Evolutionary conservation across 2,329 filamentous ascomycete genomes (phyloP), one percentile per base, ranked within the genome.

Genomic region (Arthrobotrys entomopaga): DNA sequence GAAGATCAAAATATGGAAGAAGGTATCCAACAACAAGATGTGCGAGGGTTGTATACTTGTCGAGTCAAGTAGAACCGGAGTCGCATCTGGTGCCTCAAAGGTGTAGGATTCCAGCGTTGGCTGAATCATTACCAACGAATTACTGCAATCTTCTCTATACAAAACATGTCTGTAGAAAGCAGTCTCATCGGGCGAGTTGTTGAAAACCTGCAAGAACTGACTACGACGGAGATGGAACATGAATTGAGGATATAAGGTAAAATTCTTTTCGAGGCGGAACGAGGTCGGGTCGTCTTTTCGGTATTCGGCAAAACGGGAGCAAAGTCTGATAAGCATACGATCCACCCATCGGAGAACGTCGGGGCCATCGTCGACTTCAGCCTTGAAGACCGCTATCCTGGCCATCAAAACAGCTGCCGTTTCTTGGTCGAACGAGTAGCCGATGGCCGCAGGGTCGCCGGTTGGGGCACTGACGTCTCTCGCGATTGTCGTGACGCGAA

Each of bases 1-100:
- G 87, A 98, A 99, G 79, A 99, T 99, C 65, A 99, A 88, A 76
- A 99, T 99, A 82, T 99, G 95, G 87, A 99, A 99, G 85, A 99
- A 99, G 0, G 95, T 98, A 80, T 99, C 95, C 65, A 99, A 89
- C 10, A 99, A 88, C 58, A 99, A 87, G 74, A 98, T 91, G 73
- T 97, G 96, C 20, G 93, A 91, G 8, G 93, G 90, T 80, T 98
- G 94, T 78, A 99, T 99, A 4, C 93, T 97, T 40, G 93, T 93
- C 13, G 94, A 98, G 81, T 99, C 95, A 40, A 99, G 87, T 22
- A 99, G 85, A n/a, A 99, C 95, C 1, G 95, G 94, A 77, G 93
- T 88, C 53, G 92, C 90, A 34, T 34, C 29, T 24, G 93, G 93
- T 74, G 98, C 94, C 78, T 98, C 94, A 80, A 99, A 93, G 1